phyloP scores from a whole-genome alignment of 208 protist species.

The Blastocrithidia nonstop region DNA sequence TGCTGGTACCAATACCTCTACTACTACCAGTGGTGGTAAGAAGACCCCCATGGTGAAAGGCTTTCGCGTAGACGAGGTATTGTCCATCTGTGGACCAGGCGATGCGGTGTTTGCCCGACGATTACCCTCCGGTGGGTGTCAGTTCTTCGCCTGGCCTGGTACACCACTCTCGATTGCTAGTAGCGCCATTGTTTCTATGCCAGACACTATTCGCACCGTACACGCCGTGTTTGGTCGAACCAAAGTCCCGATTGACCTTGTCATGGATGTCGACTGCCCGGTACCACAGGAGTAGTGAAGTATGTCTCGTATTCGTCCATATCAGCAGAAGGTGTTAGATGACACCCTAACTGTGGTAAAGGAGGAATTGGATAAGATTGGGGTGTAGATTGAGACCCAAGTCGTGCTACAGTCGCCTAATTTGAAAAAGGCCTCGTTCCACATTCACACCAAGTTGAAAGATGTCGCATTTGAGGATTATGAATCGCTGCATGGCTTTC shows the following conservation, averaged over 20 bases:
- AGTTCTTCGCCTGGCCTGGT: conserved; percentile 83
- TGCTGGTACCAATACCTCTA: conserved; percentile 1
- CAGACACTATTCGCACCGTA: conserved; percentile 73
- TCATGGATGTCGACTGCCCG: conserved; percentile 74
- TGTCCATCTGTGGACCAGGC: conserved; percentile 19
- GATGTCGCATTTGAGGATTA: conserved; percentile 77
- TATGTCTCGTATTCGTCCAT: conserved; percentile 51
- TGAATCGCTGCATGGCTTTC: conserved; percentile 63
- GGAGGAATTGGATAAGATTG: conserved; percentile 56
- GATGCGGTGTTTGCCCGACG: conserved; percentile 75
- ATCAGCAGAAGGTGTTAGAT: conserved; percentile 61
- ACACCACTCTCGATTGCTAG: conserved; percentile 49
- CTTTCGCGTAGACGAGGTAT: conserved; percentile 66
- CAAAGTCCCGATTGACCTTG: conserved; percentile 58
- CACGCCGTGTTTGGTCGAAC: conserved; percentile 69
- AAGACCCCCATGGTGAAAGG: conserved; percentile 77
- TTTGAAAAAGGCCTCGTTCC: conserved; percentile 81
- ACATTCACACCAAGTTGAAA: conserved; percentile 74
- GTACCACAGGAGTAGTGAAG: conserved; percentile 76
- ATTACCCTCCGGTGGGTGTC: conserved; percentile 59
- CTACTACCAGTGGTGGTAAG: not conserved
- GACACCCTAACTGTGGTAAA: conserved; percentile 32
- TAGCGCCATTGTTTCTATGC: conserved; percentile 64
- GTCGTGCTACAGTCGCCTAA: conserved; percentile 81
- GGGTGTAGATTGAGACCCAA: conserved; percentile 57